These are phyloP conservation scores for Hirsutella minnesotensis DNA, from an alignment of 2,329 filamentous ascomycete species.

Conservation along the genomic window DNA sequence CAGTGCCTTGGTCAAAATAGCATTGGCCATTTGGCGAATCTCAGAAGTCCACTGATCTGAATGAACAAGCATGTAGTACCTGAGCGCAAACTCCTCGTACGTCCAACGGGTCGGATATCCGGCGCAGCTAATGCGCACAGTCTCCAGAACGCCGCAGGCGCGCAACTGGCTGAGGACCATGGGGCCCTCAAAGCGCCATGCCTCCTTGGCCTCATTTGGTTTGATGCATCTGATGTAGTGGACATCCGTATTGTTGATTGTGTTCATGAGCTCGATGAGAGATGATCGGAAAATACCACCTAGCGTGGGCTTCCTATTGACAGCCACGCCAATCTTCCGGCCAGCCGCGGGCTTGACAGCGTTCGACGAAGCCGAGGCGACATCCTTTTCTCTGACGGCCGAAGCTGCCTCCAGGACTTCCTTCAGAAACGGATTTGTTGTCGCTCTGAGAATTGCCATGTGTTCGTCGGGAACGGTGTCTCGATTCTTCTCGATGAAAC, in stretches of 20 bases:
- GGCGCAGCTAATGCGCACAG: conserved; percentile 91
- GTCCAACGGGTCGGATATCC: conserved; percentile 98
- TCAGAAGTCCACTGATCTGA: conserved; percentile 87
- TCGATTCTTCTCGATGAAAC: conserved; percentile 98
- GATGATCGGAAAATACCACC: conserved; percentile 99
- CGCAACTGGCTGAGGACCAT: conserved; percentile 97
- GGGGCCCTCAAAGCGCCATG: conserved; percentile 96
- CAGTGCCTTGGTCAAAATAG: conserved; percentile 79
- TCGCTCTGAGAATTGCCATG: conserved; percentile 79
- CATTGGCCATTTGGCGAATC: conserved; percentile 87
- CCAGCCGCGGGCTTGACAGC: conserved; percentile 73
- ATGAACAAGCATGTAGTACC: conserved; percentile 96
- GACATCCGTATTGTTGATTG: conserved; percentile 95
- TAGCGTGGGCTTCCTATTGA: conserved; percentile 91
- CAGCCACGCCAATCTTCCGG: conserved; percentile 80
- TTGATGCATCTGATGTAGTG: conserved; percentile 99
- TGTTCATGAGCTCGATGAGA: conserved; percentile 93
- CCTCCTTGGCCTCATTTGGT: conserved; percentile 90
- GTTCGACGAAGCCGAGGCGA: conserved; percentile 48
- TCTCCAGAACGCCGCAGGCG: conserved; percentile 97
- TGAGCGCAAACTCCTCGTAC: conserved; percentile 92
- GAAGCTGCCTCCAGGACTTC: conserved; percentile 78
- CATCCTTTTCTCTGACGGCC: conserved; percentile 81
- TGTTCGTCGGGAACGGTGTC: conserved; percentile 98
- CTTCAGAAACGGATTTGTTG: conserved; percentile 73